phyloP scores from a whole-genome alignment of 73 alveolate genomes.

The Paramecium octaurelia region DNA sequence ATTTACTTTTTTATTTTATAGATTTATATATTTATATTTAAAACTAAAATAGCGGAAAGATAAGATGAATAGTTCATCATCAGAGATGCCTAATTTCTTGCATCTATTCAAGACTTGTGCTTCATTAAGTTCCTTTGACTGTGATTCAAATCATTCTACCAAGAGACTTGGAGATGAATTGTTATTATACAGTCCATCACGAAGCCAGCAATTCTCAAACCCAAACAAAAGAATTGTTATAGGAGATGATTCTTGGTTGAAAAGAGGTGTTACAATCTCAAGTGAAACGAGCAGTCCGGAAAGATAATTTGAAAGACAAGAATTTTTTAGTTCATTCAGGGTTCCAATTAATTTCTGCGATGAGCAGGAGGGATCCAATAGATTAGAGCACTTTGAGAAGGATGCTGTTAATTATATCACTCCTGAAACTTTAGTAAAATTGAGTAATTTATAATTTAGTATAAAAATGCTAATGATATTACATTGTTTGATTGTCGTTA shows the following conservation, averaged over 20 bases:
- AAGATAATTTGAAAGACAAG: conserved; percentile 11
- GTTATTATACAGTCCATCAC: background rate
- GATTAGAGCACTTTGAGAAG: background rate
- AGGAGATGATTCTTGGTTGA: conserved; percentile 9
- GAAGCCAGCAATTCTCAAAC: background rate
- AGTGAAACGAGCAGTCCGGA: conserved; percentile 6
- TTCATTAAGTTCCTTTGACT: background rate
- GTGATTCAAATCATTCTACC: background rate
- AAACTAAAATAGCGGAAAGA: background rate
- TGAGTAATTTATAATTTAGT: background rate
- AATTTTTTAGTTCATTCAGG: background rate
- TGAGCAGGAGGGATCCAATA: background rate
- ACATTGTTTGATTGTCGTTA: conserved; percentile 20
- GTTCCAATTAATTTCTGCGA: background rate
- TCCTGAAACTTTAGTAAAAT: conserved; percentile 1
- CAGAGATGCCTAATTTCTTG: background rate
- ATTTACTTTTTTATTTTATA: too few species aligned
- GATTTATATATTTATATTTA: background rate
- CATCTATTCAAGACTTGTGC: background rate
- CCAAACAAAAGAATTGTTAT: background rate
- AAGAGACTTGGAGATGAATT: background rate
- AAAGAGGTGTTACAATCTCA: background rate
- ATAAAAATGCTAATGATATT: background rate
- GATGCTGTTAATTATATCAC: background rate
- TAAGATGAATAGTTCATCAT: background rate